Base-by-base conservation (phyloP, 2,329 filamentous ascomycete genomes). In the Aspergillus texensis region DNA sequence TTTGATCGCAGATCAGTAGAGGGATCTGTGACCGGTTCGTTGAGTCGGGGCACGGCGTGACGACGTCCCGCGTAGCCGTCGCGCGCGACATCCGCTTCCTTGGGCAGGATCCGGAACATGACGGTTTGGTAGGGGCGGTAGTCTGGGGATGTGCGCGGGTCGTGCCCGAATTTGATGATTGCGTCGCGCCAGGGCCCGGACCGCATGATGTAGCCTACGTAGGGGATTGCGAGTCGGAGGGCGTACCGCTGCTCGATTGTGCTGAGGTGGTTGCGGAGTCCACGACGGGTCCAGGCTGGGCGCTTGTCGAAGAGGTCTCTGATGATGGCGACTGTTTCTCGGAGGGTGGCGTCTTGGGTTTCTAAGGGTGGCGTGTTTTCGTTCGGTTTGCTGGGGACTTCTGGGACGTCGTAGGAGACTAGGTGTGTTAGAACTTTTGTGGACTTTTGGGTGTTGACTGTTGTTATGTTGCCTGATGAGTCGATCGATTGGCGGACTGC, bases 161-260 rank as follows among this genome's bases (percentile, higher is more conserved):
- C 95, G 24, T 96, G 79, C 11, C 94, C 94, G 76, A 94, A 95
- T 54, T 86, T 88, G 67, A 97, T 88, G 60, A 97, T 88, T 3
- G 91, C 89, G 76, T 98, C 94, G 67, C 93, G 87, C 91, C 93
- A 99, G 0, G 95, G 94, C 0, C 95, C 95, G 26, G 91, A 93
- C 63, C 91, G 90, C 83, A 98, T 97, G 78, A 94, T 92, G 79
- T 97, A 99, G 10, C 91, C 93, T 5, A 92, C 88, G 71, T 95
- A 94, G 66, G 93, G 91, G 58, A 94, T 86, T 54, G 91, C 91
- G 73, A 90, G 86, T 71, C 92, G 91, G 64, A 97, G 80, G 21
- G 81, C 78, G 59, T 83, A 82, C 30, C 84, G 82, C 63, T 83
- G 82, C 56, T 84, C 80, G 65, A 79, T 78, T 39, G 79, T 78